Conservation (phyloP, 2,329 filamentous ascomycete genomes). For the Pyricularia sp. region DNA sequence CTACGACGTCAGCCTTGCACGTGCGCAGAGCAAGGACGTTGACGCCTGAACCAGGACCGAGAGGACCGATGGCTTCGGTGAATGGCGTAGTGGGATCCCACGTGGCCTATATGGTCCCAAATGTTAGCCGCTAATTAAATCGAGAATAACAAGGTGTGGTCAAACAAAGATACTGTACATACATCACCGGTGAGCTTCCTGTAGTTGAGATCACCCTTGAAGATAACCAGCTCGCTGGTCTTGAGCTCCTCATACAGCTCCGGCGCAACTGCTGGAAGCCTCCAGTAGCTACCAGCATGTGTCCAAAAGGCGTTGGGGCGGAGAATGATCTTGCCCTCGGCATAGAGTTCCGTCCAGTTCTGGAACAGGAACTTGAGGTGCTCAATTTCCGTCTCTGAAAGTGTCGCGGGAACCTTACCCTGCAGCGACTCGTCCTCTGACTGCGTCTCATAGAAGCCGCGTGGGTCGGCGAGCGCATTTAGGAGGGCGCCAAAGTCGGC, state of each 20-base stretch:
- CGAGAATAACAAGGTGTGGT: not conserved
- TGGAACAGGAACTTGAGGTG: slow-evolving; percentile 70
- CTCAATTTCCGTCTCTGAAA: slow-evolving; percentile 57
- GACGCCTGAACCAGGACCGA: slow-evolving; percentile 73
- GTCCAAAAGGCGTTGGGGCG: slow-evolving; percentile 92
- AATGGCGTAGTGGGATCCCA: slow-evolving; percentile 91
- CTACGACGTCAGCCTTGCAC: slow-evolving; percentile 94
- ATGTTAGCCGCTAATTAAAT: not conserved
- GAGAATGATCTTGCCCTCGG: slow-evolving; percentile 73
- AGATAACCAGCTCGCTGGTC: slow-evolving; percentile 78
- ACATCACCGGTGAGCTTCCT: slow-evolving; percentile 86
- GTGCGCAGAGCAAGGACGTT: slow-evolving; percentile 83
- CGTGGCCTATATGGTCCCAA: slow-evolving; percentile 38
- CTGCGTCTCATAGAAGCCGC: slow-evolving; percentile 66
- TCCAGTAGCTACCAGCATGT: slow-evolving; percentile 77
- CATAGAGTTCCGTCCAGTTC: slow-evolving; percentile 72
- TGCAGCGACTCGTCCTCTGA: slow-evolving; percentile 56
- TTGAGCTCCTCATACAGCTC: slow-evolving; percentile 69
- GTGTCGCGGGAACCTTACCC: slow-evolving; percentile 46
- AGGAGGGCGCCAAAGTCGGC: slow-evolving; percentile 78
- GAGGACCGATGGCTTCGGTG: slow-evolving; percentile 70
- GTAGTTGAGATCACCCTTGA: slow-evolving; percentile 97
- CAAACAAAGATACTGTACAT: slow-evolving; percentile 22
- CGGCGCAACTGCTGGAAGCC: slow-evolving; percentile 60
- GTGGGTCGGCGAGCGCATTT: slow-evolving; percentile 66